Percentiles rank a stretch among this genome's conserved stretches.
phyloP scores from a whole-genome alignment of 352 stramenopile genomes.

The Globisporangium middletonii region DNA sequence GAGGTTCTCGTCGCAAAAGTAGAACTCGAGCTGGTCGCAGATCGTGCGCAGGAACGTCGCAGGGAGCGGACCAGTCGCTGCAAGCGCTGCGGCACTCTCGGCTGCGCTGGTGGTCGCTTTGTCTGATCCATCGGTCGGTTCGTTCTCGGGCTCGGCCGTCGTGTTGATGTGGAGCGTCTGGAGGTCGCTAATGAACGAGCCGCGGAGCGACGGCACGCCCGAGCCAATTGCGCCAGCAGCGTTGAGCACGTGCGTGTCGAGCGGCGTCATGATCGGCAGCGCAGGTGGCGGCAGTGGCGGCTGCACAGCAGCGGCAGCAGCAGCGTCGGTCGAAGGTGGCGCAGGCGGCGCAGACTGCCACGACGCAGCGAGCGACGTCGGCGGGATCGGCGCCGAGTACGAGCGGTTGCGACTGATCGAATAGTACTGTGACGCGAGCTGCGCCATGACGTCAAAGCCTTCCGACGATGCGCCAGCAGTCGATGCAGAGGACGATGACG shows the following conservation, averaged over 20 bases:
- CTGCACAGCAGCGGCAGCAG: constrained; percentile 15
- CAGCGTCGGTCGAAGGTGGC: constrained; percentile 11
- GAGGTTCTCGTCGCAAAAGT: constrained; percentile 87
- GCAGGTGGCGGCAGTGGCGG: constrained; percentile 34
- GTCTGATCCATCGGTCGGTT: constrained; percentile 26
- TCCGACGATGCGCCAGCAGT: constrained; percentile 4
- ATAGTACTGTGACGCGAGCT: constrained; percentile 81
- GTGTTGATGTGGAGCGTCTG: constrained; percentile 45
- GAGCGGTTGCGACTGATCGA: constrained; percentile 61
- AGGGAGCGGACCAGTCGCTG: constrained; percentile 35
- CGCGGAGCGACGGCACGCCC: constrained; percentile 26
- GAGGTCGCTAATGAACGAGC: constrained; percentile 28
- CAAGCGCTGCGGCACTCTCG: constrained; percentile 15
- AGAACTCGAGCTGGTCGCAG: constrained; percentile 86
- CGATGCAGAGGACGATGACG: background rate
- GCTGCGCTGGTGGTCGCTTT: constrained; percentile 7
- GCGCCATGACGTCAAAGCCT: constrained; percentile 78
- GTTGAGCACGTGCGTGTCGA: constrained; percentile 28
- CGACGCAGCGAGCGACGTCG: constrained; percentile 40
- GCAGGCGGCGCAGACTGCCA: constrained; percentile 31
- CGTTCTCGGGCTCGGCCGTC: constrained; percentile 33
- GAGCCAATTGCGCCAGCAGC: constrained; percentile 54
- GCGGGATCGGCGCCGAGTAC: constrained; percentile 62
- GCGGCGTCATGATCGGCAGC: constrained; percentile 37
- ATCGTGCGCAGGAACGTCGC: constrained; percentile 83